A percentile compares a stretch with the other conserved stretches of the same genome.
phyloP scores from a whole-genome alignment of 257 asterid genomes.

The Asclepias syriaca region DNA sequence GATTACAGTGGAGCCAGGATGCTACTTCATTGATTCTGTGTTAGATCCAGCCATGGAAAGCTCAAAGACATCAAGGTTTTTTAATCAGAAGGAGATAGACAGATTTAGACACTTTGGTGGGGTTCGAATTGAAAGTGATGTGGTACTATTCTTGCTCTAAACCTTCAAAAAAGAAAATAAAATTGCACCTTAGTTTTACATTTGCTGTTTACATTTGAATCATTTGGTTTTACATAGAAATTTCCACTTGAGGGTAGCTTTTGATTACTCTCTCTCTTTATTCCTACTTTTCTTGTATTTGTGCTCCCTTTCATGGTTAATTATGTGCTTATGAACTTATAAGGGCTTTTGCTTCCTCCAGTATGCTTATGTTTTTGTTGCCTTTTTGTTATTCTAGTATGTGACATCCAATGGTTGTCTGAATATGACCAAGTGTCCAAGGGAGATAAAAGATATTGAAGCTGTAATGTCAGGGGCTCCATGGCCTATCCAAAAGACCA shows the following conservation, averaged over 20 bases:
- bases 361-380: not conserved
- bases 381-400: conserved; percentile 35
- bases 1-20: conserved; percentile 96
- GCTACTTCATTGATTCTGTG: conserved; percentile 87
- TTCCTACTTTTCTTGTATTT: conserved; percentile 1
- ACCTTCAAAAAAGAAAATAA: conserved; percentile 9
- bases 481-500: conserved; percentile 55
- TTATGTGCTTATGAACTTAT: not conserved
- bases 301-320: not conserved
- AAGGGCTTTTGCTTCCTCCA: not conserved
- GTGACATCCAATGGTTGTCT: conserved; percentile 63
- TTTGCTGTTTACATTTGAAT: not conserved
- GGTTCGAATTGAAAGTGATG: conserved; percentile 93
- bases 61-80: conserved; percentile 56
- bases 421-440: conserved; percentile 85
- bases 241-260: not conserved
- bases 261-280: not conserved
- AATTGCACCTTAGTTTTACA: conserved; percentile 9
- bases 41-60: conserved; percentile 82
- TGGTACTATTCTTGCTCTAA: conserved; percentile 51
- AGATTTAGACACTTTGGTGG: conserved; percentile 86
- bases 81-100: conserved; percentile 54
- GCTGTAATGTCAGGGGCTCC: conserved; percentile 92
- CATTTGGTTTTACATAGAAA: not conserved
- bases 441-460: conserved; percentile 77